Evolutionary conservation across 2,329 filamentous ascomycete species (phyloP).

Genomic region (Ceratocystis colombiana): DNA sequence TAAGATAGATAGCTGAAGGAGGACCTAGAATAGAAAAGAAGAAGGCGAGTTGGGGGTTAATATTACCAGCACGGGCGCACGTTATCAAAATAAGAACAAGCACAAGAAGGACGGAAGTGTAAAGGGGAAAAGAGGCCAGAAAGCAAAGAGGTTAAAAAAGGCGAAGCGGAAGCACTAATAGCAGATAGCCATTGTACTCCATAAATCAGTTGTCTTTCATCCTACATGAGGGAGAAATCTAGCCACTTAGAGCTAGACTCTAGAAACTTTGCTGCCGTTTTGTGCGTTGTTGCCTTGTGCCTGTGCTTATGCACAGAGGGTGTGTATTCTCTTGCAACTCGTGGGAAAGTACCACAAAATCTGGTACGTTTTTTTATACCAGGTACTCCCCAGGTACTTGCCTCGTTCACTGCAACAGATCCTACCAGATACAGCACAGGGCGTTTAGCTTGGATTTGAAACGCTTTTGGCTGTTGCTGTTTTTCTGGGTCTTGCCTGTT

Average conservation of each 20-base stretch:
- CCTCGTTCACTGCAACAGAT: neutral
- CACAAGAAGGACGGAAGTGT: too few species aligned
- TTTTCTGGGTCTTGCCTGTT: constrained; percentile 6
- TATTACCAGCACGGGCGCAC: too few species aligned
- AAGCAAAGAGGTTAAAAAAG: too few species aligned
- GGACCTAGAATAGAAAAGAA: neutral
- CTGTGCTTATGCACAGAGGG: neutral
- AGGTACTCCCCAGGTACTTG: constrained; percentile 1
- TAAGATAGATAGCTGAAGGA: constrained; percentile 3
- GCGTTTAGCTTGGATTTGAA: constrained; percentile 9
- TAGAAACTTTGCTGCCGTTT: neutral
- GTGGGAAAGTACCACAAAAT: neutral
- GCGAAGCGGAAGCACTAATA: too few species aligned
- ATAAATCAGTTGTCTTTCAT: too few species aligned
- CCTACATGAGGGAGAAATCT: too few species aligned
- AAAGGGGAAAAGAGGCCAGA: too few species aligned
- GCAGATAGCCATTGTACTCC: too few species aligned
- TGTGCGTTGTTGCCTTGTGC: neutral
- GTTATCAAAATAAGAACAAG: too few species aligned
- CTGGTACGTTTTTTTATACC: neutral
- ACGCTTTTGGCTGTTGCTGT: neutral
- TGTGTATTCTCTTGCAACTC: neutral
- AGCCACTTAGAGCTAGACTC: neutral
- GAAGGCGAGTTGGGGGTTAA: neutral
- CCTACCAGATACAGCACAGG: neutral